phyloP scores from a whole-genome alignment of 148 eudicot genomes.

The Vaccinium darrowii region DNA sequence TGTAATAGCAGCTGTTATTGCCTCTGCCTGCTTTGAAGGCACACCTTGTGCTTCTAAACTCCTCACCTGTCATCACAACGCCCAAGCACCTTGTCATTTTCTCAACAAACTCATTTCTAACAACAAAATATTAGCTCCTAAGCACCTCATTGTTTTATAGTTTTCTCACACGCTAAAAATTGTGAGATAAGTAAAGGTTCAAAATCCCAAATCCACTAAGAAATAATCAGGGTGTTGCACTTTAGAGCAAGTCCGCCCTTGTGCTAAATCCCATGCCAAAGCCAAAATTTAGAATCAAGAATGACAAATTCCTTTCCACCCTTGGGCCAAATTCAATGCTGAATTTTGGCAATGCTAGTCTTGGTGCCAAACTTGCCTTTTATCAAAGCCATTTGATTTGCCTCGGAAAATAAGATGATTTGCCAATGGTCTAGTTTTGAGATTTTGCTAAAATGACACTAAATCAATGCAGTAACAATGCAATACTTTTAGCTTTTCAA shows the following conservation, averaged over 20 bases:
- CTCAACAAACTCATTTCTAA: not conserved
- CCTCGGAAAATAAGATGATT: too few relatives aligned
- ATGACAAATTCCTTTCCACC: too few relatives aligned
- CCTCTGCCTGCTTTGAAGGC: conserved; percentile 78
- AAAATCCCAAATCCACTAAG: not conserved
- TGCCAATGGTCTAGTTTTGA: too few relatives aligned
- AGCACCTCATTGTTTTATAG: not conserved
- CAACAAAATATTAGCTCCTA: not conserved
- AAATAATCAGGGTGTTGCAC: not conserved
- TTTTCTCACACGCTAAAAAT: not conserved
- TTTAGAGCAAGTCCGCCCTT: not conserved
- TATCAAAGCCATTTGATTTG: too few relatives aligned
- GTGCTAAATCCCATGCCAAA: too few relatives aligned
- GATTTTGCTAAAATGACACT: too few relatives aligned
- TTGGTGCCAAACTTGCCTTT: too few relatives aligned
- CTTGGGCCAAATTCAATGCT: too few relatives aligned
- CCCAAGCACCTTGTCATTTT: not conserved
- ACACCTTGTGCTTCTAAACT: conserved; percentile 82
- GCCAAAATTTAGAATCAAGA: too few relatives aligned
- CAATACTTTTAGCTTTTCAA: too few relatives aligned
- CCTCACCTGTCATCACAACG: conserved; percentile 44
- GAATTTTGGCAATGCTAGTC: too few relatives aligned
- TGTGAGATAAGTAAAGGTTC: not conserved
- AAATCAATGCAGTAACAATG: too few relatives aligned
- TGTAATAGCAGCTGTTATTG: conserved; percentile 69